phyloP scores from a whole-genome alignment of 2,329 filamentous ascomycete species.

The Davidsoniella eucalypti region DNA sequence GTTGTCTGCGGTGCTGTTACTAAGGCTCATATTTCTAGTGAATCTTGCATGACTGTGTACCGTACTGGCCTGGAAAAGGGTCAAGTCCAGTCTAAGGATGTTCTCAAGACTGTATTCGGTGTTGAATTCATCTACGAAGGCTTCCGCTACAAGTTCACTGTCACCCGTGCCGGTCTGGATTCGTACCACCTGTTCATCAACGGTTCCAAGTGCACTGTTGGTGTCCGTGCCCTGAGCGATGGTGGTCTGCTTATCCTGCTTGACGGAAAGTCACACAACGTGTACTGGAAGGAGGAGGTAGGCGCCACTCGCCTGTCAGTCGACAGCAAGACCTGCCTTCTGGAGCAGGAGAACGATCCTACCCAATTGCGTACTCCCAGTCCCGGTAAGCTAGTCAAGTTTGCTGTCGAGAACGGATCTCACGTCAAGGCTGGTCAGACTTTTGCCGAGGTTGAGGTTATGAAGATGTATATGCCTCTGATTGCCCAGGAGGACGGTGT shows the following conservation, averaged over 20 bases:
- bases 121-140: conserved; percentile 99
- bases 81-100: conserved; percentile 90
- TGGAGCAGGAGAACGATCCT: conserved; percentile 97
- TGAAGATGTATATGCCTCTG: conserved; percentile 99
- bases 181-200: conserved; percentile 99
- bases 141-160: conserved; percentile 92
- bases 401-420: conserved; percentile 84
- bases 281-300: conserved; percentile 99
- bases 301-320: conserved; percentile 90
- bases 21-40: conserved; percentile 88
- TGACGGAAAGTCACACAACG: conserved; percentile 84
- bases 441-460: conserved; percentile 96
- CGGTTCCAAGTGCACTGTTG: conserved; percentile 87
- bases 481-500: conserved; percentile 88
- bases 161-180: conserved; percentile 77
- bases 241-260: conserved; percentile 85
- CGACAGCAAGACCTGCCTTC: conserved; percentile 91
- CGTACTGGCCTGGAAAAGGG: conserved; percentile 82
- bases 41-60: conserved; percentile 76
- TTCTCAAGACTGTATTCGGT: conserved; percentile 92
- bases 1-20: conserved; percentile 89
- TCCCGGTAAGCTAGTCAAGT: conserved; percentile 96
- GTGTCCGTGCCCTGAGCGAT: conserved; percentile 81
- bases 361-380: conserved; percentile 90
- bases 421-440: conserved; percentile 85